Base-by-base conservation (phyloP, 495 filamentous ascomycete genomes). In the Apodospora peruviana region DNA sequence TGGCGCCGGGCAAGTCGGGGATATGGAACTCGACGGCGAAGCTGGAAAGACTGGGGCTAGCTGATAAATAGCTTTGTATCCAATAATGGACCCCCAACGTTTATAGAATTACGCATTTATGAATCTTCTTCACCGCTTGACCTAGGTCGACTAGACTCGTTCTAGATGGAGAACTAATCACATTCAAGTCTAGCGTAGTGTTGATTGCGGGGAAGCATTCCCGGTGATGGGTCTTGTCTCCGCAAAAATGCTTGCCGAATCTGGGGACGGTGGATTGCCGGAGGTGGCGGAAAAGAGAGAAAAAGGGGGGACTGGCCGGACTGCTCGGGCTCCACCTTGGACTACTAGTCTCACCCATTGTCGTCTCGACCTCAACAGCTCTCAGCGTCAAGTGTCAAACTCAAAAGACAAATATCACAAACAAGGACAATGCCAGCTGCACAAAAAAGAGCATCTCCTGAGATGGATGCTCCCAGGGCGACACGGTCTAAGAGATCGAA, bases 1-100 rank as follows among this genome's bases (percentile, higher is more conserved):
- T 58, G 19, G 49, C 43, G 14, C 57, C 56, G 2, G 50, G 55
- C 22, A 60, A 60, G 51, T 47, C 40, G 45, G 57, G 57, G 14
- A 55, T 55, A 8, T 52, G 55, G 55, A 47, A 40, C 37, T 40
- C 37, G 37, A n/a, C 2, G 11, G 32, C 32, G 11, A 35, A 35
- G 27, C 27, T 32, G 27, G 7, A 32, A 12, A 32, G 27, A 12
- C 27, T 32, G 27, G 5, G 7, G 27, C 27, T 32, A n/a, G n/a
- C n/a, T n/a, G n/a, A n/a, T n/a, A n/a, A n/a, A n/a, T n/a, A n/a
- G n/a, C n/a, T n/a, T n/a, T n/a, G n/a, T n/a, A n/a, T n/a, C n/a
- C n/a, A n/a, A n/a, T n/a, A n/a, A n/a, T n/a, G n/a, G n/a, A n/a
- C n/a, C n/a, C n/a, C n/a, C n/a, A n/a, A n/a, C n/a, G n/a, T n/a